Base-by-base conservation (phyloP, 495 filamentous ascomycete genomes). In the Chaetomium fimeti region DNA sequence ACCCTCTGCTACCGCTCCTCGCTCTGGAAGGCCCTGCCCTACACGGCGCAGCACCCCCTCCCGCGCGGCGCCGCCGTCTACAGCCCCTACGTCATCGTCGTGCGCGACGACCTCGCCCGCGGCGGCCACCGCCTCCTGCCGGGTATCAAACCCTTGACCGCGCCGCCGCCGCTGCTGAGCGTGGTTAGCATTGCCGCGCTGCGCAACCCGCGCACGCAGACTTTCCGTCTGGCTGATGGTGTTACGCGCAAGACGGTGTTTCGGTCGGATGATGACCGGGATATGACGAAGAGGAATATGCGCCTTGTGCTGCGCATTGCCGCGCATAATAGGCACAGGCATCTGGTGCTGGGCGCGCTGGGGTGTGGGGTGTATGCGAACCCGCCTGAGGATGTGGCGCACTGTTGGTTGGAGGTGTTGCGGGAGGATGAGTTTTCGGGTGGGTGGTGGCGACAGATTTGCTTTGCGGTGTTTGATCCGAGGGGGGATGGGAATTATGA, bases 351-450 rank as follows among this genome's bases (percentile, higher is more conserved):
- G 4, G 85, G 87, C 1, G 87, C 87, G 0, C 65, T 90, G 25
- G 88, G 88, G 4, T 89, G 87, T 60, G 87, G 87, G 0, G 84
- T 78, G 11, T 89, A 86, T 72, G 66, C 56, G 6, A 87, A 89
- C 64, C 88, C 88, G 22, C 75, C 72, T 0, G 68, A 77, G 13
- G 81, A 82, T 48, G 83, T 89, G 16, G 83, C 82, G 15, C 28
- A 80, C 25, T 83, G 81, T 62, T 89, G 84, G 78, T 58, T 70
- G 24, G 81, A 85, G 64, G 83, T 88, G 18, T 77, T 90, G 62
- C 29, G 64, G 51, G 84, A 90, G 59, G 52, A 66, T 0, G 87
- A 90, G 68, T 90, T 89, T 70, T 28, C 60, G 16, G 85, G 84
- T 6, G 80, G 81, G 1, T 84, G 83, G 82, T 86, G 79, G 79